Percentiles rank a stretch among this genome's conserved stretches.
Conservation (phyloP, 2,329 filamentous ascomycete genomes). For the Epicoccum nigrum region DNA sequence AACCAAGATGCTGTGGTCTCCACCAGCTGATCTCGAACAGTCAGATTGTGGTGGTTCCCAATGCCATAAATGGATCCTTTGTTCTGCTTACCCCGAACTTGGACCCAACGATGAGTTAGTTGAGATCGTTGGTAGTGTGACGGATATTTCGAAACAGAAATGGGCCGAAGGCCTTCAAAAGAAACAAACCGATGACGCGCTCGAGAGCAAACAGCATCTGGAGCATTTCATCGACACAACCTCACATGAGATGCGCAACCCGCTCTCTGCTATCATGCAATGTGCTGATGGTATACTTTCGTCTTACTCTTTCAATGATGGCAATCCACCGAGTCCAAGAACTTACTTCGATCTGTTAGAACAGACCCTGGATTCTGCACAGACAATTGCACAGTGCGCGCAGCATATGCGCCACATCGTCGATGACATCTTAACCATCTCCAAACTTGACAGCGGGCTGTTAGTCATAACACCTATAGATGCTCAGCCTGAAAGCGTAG, state of each 20-base stretch:
- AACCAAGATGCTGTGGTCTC: slow-evolving; percentile 46
- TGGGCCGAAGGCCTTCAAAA: slow-evolving; percentile 45
- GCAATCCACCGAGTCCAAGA: slow-evolving; percentile 8
- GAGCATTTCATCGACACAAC: slow-evolving; percentile 47
- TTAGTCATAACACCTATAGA: slow-evolving; percentile 50
- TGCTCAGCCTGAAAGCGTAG: slow-evolving; percentile 43
- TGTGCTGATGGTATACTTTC: slow-evolving; percentile 49
- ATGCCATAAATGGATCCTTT: slow-evolving; percentile 38
- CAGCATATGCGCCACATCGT: slow-evolving; percentile 56
- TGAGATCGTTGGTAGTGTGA: slow-evolving; percentile 44
- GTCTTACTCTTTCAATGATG: slow-evolving; percentile 26
- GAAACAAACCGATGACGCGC: slow-evolving; percentile 34
- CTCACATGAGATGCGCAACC: slow-evolving; percentile 53
- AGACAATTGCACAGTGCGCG: slow-evolving; percentile 53
- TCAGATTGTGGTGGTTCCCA: slow-evolving; percentile 19
- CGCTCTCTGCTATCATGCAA: slow-evolving; percentile 51
- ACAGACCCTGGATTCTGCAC: slow-evolving; percentile 42
- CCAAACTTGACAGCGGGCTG: slow-evolving; percentile 53
- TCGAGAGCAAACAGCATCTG: slow-evolving; percentile 43
- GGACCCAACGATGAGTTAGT: slow-evolving; percentile 29
- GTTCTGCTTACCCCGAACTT: slow-evolving; percentile 38
- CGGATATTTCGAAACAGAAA: slow-evolving; percentile 48
- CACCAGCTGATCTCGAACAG: slow-evolving; percentile 22
- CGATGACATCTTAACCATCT: slow-evolving; percentile 54
- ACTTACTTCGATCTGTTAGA: slow-evolving; percentile 28